Evolutionary conservation across 2,329 filamentous ascomycete genomes (phyloP), one percentile per base, ranked within the genome.

Genomic region (Dendrostoma leiphaemia): DNA sequence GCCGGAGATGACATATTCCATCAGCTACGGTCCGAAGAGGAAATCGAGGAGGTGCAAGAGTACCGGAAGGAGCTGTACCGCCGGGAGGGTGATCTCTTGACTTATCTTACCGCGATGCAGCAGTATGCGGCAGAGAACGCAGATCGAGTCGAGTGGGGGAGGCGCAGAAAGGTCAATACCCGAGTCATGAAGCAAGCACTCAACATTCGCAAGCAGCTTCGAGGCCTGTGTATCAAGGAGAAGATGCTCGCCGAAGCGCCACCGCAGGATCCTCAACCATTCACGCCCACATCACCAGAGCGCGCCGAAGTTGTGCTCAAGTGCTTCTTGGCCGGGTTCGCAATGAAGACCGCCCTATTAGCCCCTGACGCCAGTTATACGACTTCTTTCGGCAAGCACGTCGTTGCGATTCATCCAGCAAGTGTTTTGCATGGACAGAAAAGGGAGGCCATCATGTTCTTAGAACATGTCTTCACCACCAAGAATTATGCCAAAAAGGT

Each of bases 401-500:
- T 77, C 2, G 81, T 88, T 9, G 75, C 80, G 0, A 80, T 87
- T 17, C 84, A 88, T 61, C 84, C 84, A 0, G 77, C 81, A 0
- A 87, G 84, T 59, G 80, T 84, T 0, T 61, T 87, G 45, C 81
- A 85, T 59, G 83, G 84, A 0, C 75, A 79, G 62, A 86, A 85
- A 68, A 78, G 76, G 63, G 83, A 86, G 67, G 83, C 83, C 4
- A 85, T 88, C 64, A 84, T 88, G 83, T 88, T 86, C 58, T 65
- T 87, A 9, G 84, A 88, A 59, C 81, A 87, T 59, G 82, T 87
- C 0, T 87, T 81, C 61, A 88, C 84, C 1, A 78, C 78, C 51
- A 85, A 84, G 69, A 86, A 82, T 62, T 87, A 86, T 56, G 84
- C 80, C 0, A 86, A 85, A 65, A 86, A 83, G 66, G 83, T 86